Base-by-base conservation (phyloP, 768 basidiomycete species). In the Termitomyces titanicus region DNA sequence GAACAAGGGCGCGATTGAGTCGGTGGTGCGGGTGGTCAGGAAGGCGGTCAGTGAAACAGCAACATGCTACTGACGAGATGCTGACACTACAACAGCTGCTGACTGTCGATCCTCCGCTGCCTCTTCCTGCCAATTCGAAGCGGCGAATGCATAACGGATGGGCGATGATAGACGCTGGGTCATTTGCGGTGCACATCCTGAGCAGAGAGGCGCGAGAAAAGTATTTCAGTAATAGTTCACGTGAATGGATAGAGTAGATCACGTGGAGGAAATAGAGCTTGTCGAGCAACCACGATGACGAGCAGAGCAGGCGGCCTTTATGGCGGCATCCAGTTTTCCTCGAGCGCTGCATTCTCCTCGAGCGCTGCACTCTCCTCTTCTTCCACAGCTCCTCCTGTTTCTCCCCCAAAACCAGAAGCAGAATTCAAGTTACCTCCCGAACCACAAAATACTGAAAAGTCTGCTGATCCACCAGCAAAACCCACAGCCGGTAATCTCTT, bases 281-380 rank as follows among this genome's bases (percentile, higher is more conserved):
- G 27, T 42, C 18, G 47, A 25, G 27, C 56, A 34, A 66, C 71
- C 70, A 78, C 67, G 64, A 88, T 89, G 84, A 86, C 86, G 47
- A 82, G 84, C 73, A 80, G 83, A 78, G 88, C 88, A 52, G 91
- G 91, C 48, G 90, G 91, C 47, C 79, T 93, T 52, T 93, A 92
- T 63, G 90, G 91, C 44, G 91, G 91, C 65, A 89, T 92, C 61
- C 88, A 90, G 53, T 92, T 93, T 72, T 89, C 89, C 24, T 83
- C 86, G 53, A 77, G 80, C 39, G 79, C 85, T 55, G 77, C 82
- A 25, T 81, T 85, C 57, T 71, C 78, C 18, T 72, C 76, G 53
- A 77, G 80, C 39, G 79, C 85, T 55, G 77, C 82, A 25, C 80
- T 85, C 57, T 71, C 78, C 18, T 72, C 76, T 61, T 60, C 72